Conservation (phyloP, 2,329 filamentous ascomycete genomes). For the Akanthomyces dipterigenus region DNA sequence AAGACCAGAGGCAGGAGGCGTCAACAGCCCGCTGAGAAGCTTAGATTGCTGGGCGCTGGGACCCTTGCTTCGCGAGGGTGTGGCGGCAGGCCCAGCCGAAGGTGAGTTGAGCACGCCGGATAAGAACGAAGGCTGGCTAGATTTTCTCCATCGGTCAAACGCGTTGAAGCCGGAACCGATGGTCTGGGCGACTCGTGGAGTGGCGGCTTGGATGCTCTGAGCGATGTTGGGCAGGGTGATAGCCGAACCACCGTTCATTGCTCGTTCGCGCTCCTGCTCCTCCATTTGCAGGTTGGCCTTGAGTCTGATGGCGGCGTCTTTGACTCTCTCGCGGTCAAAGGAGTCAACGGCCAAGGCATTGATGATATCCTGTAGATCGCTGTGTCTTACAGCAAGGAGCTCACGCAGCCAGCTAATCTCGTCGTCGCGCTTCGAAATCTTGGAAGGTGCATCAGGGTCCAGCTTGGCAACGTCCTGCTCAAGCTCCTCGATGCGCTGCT, state of each 20-base stretch:
- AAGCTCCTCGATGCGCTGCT: constrained; percentile 81
- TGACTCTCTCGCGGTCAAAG: constrained; percentile 72
- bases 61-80: constrained; percentile 53
- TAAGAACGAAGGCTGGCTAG: constrained; percentile 46
- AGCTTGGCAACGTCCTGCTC: constrained; percentile 62
- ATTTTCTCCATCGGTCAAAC: constrained; percentile 91
- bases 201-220: constrained; percentile 68
- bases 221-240: constrained; percentile 69
- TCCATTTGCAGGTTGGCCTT: constrained; percentile 97
- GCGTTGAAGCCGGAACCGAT: constrained; percentile 76
- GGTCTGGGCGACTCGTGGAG: constrained; percentile 76
- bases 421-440: constrained; percentile 85
- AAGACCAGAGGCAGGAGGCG: constrained; percentile 72
- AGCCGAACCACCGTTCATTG: constrained; percentile 62
- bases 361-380: constrained; percentile 91
- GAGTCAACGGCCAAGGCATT: constrained; percentile 64
- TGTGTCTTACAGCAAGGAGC: constrained; percentile 80
- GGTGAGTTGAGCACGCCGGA: constrained; percentile 42
- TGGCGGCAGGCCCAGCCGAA: constrained; percentile 35
- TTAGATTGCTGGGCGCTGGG: constrained; percentile 41
- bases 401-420: constrained; percentile 95
- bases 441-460: constrained; percentile 71
- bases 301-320: constrained; percentile 86
- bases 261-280: constrained; percentile 85
- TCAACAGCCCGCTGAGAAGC: constrained; percentile 75